Conservation (phyloP, 1,284 basidiomycete genomes). For the Ustilago nuda region DNA sequence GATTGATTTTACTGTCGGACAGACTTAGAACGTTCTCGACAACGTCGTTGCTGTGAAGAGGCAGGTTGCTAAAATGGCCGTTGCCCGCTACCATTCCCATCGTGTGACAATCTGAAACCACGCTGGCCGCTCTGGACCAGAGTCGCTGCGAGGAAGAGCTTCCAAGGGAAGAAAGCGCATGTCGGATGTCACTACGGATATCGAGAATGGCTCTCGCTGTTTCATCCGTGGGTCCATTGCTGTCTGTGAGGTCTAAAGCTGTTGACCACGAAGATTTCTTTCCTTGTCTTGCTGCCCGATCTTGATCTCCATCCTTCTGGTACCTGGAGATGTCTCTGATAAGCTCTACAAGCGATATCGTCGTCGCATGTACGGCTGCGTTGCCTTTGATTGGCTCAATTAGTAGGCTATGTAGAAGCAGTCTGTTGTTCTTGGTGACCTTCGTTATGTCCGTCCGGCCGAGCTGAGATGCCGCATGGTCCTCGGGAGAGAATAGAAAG, state of each 20-base stretch:
- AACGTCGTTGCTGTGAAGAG: background rate
- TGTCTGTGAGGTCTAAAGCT: background rate
- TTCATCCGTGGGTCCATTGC: background rate
- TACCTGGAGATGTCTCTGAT: background rate
- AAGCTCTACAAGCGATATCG: slow-evolving; percentile 16
- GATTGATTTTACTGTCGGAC: background rate
- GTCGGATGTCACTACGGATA: slow-evolving; percentile 24
- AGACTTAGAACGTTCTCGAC: slow-evolving; percentile 14
- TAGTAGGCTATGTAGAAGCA: background rate
- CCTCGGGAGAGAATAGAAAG: slow-evolving; percentile 7
- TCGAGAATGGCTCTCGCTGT: slow-evolving; percentile 10
- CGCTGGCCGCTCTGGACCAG: slow-evolving; percentile 16
- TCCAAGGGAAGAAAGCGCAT: slow-evolving; percentile 16
- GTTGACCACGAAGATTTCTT: slow-evolving; percentile 6
- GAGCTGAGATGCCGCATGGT: background rate
- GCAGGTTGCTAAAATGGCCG: background rate
- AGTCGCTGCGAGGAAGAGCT: slow-evolving; percentile 8
- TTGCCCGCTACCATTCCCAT: background rate
- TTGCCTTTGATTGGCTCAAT: background rate
- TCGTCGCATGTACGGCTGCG: slow-evolving; percentile 12
- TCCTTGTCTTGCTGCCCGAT: background rate
- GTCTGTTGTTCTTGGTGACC: background rate
- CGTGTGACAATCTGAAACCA: background rate
- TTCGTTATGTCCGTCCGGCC: background rate
- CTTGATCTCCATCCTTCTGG: background rate